These are phyloP conservation scores for Debaryomycetaceae sp. DNA, from an alignment of 1,139 yeast genomes.

Conservation along the genomic window DNA sequence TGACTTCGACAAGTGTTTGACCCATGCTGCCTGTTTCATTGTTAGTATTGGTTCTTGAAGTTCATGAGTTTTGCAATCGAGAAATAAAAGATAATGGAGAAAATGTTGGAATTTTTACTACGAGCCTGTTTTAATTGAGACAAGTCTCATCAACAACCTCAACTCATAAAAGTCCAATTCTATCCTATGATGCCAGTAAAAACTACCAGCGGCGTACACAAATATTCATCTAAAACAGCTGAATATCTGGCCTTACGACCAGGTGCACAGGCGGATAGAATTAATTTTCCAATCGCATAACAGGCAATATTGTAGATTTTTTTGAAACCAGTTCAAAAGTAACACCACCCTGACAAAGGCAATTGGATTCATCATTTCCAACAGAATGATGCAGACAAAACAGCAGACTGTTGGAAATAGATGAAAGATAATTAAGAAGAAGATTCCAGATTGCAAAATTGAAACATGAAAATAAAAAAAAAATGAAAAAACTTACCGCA, in stretches of 20 bases:
- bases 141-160: constrained; percentile 38
- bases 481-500: constrained; percentile 72
- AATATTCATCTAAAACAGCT: constrained; percentile 48
- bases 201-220: constrained; percentile 41
- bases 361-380: constrained; percentile 34
- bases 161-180: constrained; percentile 58
- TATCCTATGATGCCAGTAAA: constrained; percentile 38
- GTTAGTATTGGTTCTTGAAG: constrained; percentile 32
- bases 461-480: constrained; percentile 5
- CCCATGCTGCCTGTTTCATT: constrained; percentile 89
- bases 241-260: constrained; percentile 19
- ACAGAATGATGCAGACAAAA: background rate
- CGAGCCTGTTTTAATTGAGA: constrained; percentile 42
- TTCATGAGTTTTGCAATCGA: constrained; percentile 5
- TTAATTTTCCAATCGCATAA: constrained; percentile 94
- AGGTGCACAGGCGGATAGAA: constrained; percentile 51
- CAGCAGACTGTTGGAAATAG: constrained; percentile 6
- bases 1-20: constrained; percentile 84
- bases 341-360: constrained; percentile 71
- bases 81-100: constrained; percentile 17
- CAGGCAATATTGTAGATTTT: constrained; percentile 61
- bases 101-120: constrained; percentile 71
- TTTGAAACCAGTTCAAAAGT: constrained; percentile 16
- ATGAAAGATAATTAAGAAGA: constrained; percentile 8
- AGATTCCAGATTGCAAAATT: constrained; percentile 6